These are phyloP conservation scores for Lithohypha guttulata DNA, from an alignment of 2,329 filamentous ascomycete species.

Conservation along the genomic window DNA sequence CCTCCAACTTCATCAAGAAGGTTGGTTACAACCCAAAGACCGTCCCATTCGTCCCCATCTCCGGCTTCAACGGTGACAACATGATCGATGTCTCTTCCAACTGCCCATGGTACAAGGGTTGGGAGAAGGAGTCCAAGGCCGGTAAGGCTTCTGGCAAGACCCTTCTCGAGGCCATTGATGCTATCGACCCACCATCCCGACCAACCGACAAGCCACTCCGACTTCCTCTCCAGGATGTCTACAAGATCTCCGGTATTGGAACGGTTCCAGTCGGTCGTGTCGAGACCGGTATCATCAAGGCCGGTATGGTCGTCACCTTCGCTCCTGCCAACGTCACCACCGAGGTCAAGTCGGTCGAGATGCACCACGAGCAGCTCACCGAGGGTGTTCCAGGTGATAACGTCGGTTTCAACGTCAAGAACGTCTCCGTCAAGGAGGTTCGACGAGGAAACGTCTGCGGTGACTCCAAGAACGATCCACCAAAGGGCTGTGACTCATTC, in stretches of 20 bases:
- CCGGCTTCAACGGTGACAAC: conserved; percentile 99
- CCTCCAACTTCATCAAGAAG: conserved; percentile 99
- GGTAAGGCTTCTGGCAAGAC: conserved; percentile 87
- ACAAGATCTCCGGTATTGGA: conserved; percentile 99
- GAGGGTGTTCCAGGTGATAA: conserved; percentile 99
- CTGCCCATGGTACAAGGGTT: conserved; percentile 99
- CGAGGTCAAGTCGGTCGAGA: conserved; percentile 99
- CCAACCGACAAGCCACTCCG: conserved; percentile 98
- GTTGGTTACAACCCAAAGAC: conserved; percentile 99
- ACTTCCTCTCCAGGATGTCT: conserved; percentile 99
- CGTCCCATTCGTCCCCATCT: conserved; percentile 98
- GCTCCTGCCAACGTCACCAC: conserved; percentile 98
- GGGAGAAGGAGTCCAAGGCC: conserved; percentile 95
- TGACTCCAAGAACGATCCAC: conserved; percentile 99
- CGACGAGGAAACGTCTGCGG: conserved; percentile 99
- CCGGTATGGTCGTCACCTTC: conserved; percentile 82
- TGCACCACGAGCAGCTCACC: conserved; percentile 98
- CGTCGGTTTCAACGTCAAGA: conserved; percentile 99
- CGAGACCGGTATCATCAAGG: conserved; percentile 94
- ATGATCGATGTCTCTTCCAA: conserved; percentile 85
- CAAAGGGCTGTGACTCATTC: conserved; percentile 80
- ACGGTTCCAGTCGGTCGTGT: conserved; percentile 99
- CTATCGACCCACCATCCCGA: conserved; percentile 84
- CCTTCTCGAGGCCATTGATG: conserved; percentile 96
- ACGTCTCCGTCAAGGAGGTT: conserved; percentile 99